Conservation (phyloP, 345 rosid species). For the Hibiscus trionum region DNA sequence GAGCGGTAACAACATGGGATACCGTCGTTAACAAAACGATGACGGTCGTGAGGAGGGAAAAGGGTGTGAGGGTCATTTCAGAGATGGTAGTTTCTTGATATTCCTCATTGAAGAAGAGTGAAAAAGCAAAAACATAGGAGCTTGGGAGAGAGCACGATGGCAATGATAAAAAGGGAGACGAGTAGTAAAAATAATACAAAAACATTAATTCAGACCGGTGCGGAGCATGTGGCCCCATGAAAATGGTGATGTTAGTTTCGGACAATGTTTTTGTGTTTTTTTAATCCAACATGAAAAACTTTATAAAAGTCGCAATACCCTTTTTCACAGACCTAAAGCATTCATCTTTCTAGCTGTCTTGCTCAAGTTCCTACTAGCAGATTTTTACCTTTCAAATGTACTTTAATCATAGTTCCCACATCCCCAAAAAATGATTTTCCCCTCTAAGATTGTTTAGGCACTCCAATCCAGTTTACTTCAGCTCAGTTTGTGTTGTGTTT, state of each 20-base stretch:
- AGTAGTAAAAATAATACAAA: neutral
- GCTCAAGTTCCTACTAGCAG: neutral
- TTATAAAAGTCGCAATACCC: neutral
- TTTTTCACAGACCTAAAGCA: neutral
- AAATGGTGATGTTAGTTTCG: neutral
- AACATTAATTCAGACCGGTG: neutral
- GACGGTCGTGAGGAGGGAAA: neutral
- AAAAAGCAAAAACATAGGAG: neutral
- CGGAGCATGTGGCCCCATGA: constrained; percentile 16
- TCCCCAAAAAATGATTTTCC: neutral
- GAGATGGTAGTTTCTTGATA: constrained; percentile 9
- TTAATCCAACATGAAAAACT: neutral
- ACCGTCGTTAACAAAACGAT: neutral
- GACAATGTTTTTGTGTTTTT: neutral
- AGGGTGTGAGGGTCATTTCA: constrained; percentile 20
- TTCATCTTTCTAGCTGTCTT: neutral
- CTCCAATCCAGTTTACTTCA: no score
- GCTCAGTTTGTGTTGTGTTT: neutral
- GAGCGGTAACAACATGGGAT: constrained; percentile 16
- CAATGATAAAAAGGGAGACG: neutral
- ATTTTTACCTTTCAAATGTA: neutral
- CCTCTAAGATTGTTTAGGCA: no score
- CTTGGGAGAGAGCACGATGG: constrained; percentile 1
- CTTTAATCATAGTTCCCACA: neutral
- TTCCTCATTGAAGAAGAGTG: constrained; percentile 17